These are phyloP conservation scores for Trichopus zeylanicus DNA, from an alignment of 116 monocot genomes.

Conservation along the genomic window DNA sequence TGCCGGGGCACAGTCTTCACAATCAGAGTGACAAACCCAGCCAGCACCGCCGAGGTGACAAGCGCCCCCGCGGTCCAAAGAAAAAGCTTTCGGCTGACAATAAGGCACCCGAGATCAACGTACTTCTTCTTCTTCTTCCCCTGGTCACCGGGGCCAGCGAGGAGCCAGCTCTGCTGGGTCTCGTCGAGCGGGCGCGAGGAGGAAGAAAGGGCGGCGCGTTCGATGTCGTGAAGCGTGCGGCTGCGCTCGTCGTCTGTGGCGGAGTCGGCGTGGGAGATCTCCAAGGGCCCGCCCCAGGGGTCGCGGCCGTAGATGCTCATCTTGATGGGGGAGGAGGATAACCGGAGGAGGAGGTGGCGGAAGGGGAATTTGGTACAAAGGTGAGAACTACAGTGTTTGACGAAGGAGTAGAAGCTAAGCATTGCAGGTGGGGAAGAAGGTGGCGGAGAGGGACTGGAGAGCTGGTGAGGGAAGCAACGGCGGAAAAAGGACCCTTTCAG, in stretches of 20 bases:
- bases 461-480: too few species aligned
- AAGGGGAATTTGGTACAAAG: not conserved
- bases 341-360: too few species aligned
- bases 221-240: slow-evolving; percentile 68
- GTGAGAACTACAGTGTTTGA: too few species aligned
- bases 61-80: slow-evolving; percentile 54
- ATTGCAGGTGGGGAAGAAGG: too few species aligned
- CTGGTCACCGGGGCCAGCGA: slow-evolving; percentile 83
- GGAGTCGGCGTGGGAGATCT: slow-evolving; percentile 81
- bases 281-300: slow-evolving; percentile 94
- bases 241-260: slow-evolving; percentile 95
- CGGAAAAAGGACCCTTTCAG: too few species aligned
- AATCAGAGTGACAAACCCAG: slow-evolving; percentile 58
- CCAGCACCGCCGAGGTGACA: slow-evolving; percentile 45
- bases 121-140: slow-evolving; percentile 89
- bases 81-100: slow-evolving; percentile 80
- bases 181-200: slow-evolving; percentile 77
- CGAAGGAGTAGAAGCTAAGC: too few species aligned
- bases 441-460: too few species aligned
- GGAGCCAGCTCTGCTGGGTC: slow-evolving; percentile 99
- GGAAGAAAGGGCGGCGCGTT: slow-evolving; percentile 66
- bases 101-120: slow-evolving; percentile 89
- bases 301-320: slow-evolving; percentile 78
- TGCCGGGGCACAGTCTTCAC: slow-evolving; percentile 70
- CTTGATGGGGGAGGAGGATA: not conserved